Conservation (phyloP, 257 asterid genomes). For the Solanum bukasovii region DNA sequence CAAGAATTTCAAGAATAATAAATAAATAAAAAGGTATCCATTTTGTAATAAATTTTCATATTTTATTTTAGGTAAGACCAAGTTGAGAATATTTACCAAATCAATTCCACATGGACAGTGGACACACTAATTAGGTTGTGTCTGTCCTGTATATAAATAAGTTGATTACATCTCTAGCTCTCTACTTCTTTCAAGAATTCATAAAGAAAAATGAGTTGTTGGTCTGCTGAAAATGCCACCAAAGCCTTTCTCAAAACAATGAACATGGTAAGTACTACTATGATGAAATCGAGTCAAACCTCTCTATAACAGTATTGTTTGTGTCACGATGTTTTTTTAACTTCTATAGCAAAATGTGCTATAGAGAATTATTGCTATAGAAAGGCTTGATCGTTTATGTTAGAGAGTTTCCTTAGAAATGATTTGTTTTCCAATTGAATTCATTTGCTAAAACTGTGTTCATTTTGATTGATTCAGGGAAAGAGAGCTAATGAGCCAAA, state of each 20-base stretch:
- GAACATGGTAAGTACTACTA: conserved; percentile 47
- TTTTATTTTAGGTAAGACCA: background rate
- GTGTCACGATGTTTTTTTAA: too few relatives aligned
- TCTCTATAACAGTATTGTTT: background rate
- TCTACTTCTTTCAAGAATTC: background rate
- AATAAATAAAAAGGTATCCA: background rate
- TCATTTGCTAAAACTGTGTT: background rate
- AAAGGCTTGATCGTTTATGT: background rate
- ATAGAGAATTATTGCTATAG: background rate
- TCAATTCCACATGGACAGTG: background rate
- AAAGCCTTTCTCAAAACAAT: conserved; percentile 70
- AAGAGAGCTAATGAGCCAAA: conserved; percentile 52
- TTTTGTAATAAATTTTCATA: background rate
- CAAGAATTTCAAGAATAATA: background rate
- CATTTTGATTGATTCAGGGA: conserved; percentile 29
- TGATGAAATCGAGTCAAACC: background rate
- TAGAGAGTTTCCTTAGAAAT: background rate
- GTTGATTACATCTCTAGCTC: background rate
- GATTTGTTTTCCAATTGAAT: background rate
- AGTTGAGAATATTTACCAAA: background rate
- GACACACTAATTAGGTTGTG: background rate
- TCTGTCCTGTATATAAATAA: background rate
- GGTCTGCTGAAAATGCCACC: conserved; percentile 96
- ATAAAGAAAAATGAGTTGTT: conserved; percentile 38
- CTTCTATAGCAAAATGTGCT: background rate